Base-by-base conservation (phyloP, 768 basidiomycete species). In the Xerocomellus dryophilus region DNA sequence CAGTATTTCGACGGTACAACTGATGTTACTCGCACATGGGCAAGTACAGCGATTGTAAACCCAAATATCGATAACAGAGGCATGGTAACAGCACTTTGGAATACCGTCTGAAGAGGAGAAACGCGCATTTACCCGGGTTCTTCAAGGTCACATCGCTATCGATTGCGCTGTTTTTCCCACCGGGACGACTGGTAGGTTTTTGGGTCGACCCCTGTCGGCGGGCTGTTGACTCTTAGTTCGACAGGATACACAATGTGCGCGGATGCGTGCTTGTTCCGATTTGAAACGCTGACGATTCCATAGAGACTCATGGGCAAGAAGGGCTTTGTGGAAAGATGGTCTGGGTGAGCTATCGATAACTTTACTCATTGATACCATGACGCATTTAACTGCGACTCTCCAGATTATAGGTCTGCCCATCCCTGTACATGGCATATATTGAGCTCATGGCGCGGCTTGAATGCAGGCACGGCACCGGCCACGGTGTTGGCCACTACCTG, bases 1-100 rank as follows among this genome's bases (percentile, higher is more conserved):
- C 94, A 97, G 71, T 96, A 86, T 72, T 68, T 82, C 32, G 96
- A 98, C 61, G 96, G 96, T 10, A 98, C 96, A 0, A 99, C 97
- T 2, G 96, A 99, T 66, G 89, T 90, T 15, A 96, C 94, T 1
- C 78, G 95, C 40, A 97, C 93, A 56, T 87, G 84, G 85, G 90
- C 88, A 64, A 61, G 81, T 47, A 34, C 23, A 20, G 0, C 15
- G n/a, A 31, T 47, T 48, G 6, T 46, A 14, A 47, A 29, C 48
- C n/a, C 32, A 23, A 49, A 14, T 36, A n/a, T 11, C 3, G 7
- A 44, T 47, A 8, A 46, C 48, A 49, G 18, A 56, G 0, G 21
- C 17, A n/a, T 51, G 15, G 10, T 45, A 36, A 27, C 53, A 92
- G 85, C 94, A 98, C 67, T 98, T 98, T 65, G 93, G 93, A 27